A percentile compares a stretch with the other conserved stretches of the same genome.
Evolutionary conservation across 345 rosid species (phyloP).

Genomic region (Arabis hirsuta): DNA sequence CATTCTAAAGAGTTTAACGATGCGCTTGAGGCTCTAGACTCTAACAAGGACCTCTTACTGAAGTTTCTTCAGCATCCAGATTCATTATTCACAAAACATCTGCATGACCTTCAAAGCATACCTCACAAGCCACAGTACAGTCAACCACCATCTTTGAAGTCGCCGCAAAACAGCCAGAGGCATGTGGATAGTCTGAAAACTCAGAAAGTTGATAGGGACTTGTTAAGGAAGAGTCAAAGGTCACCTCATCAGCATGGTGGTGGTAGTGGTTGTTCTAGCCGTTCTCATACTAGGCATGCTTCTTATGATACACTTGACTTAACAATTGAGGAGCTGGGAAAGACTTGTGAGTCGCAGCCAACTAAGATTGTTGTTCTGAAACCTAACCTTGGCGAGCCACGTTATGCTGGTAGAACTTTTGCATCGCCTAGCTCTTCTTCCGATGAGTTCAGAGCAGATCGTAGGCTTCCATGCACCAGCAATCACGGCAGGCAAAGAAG

Average conservation of each 20-base stretch:
- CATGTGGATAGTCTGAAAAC: constrained; percentile 39
- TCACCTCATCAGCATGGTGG: constrained; percentile 44
- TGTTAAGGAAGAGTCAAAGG: constrained; percentile 42
- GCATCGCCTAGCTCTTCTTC: constrained; percentile 61
- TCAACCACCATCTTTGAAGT: constrained; percentile 47
- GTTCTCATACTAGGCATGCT: constrained; percentile 42
- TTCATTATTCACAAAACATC: constrained; percentile 80
- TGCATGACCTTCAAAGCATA: constrained; percentile 62
- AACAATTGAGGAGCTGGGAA: constrained; percentile 50
- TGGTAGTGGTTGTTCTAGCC: constrained; percentile 45
- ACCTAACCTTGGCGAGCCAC: constrained; percentile 72
- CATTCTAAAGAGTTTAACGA: constrained; percentile 79
- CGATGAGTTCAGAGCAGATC: constrained; percentile 54
- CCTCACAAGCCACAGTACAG: constrained; percentile 53
- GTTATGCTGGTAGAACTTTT: constrained; percentile 48
- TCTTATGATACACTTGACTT: constrained; percentile 45
- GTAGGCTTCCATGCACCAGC: constrained; percentile 50
- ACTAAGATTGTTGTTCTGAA: constrained; percentile 92
- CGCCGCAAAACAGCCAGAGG: constrained; percentile 45
- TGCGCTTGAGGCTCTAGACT: constrained; percentile 77
- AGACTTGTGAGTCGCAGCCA: constrained; percentile 51
- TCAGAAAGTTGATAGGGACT: constrained; percentile 52
- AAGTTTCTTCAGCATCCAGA: constrained; percentile 91
- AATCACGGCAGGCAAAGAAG: constrained; percentile 51
- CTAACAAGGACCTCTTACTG: constrained; percentile 75